Percentiles rank a stretch among this genome's conserved stretches.
These are phyloP conservation scores for Chalciporus sp. DNA, from an alignment of 1,284 basidiomycete species.

Conservation along the genomic window DNA sequence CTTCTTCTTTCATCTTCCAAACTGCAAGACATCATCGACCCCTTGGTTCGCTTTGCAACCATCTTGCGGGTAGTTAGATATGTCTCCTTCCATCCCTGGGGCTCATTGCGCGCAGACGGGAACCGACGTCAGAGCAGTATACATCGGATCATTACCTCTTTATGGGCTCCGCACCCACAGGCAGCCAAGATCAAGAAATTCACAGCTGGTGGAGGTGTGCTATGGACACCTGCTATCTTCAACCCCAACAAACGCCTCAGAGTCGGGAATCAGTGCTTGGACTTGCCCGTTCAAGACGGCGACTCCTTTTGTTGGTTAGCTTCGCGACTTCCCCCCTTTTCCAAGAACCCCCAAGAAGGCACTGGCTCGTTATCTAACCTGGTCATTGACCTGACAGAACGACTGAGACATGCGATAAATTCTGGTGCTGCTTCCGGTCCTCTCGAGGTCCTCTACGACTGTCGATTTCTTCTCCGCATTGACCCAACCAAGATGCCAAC, in stretches of 20 bases:
- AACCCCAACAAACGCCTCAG: conserved; percentile 26
- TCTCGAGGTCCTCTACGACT: conserved; percentile 57
- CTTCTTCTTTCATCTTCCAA: conserved; percentile 44
- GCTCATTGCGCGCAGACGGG: conserved; percentile 60
- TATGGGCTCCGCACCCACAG: conserved; percentile 44
- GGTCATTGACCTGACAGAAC: conserved; percentile 40
- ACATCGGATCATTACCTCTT: conserved; percentile 44
- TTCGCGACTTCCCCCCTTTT: conserved; percentile 31
- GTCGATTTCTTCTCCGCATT: conserved; percentile 56
- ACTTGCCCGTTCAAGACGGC: conserved; percentile 18
- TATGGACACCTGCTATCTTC: conserved; percentile 57
- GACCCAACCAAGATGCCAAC: conserved; percentile 44
- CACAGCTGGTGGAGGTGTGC: conserved; percentile 58
- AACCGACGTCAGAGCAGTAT: conserved; percentile 49
- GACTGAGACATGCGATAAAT: conserved; percentile 22
- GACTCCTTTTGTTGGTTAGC: conserved; percentile 34
- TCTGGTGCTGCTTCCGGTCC: conserved; percentile 9
- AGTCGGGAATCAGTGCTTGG: conserved; percentile 19
- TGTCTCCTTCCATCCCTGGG: conserved; percentile 74
- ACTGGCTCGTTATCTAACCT: conserved; percentile 23
- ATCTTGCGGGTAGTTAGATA: conserved; percentile 67
- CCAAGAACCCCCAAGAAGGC: conserved; percentile 30
- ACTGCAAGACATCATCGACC: conserved; percentile 40
- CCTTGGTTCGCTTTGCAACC: conserved; percentile 45
- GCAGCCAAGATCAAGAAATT: conserved; percentile 29